Evolutionary conservation across 2,329 filamentous ascomycete genomes (phyloP).

Genomic region (Ceratocystis ficicola): DNA sequence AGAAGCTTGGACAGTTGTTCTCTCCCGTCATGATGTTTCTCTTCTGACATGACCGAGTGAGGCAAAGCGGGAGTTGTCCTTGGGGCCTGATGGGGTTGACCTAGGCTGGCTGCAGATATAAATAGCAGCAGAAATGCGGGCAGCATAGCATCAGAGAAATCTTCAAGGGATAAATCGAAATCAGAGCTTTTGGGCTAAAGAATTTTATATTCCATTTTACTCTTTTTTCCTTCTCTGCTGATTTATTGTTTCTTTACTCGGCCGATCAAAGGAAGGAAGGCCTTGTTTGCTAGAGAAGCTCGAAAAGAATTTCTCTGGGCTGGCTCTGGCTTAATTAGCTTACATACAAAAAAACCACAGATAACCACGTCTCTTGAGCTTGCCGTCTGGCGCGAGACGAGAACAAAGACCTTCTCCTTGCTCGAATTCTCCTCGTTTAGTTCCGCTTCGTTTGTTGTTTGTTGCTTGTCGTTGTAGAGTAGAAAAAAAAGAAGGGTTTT

Average conservation of each 20-base stretch:
- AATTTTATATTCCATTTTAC: not conserved
- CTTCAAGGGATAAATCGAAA: not conserved
- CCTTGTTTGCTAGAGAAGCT: not conserved
- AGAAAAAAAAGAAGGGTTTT: not conserved
- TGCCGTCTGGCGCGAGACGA: not conserved
- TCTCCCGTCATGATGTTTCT: not conserved
- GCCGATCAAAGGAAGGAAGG: conserved; percentile 2
- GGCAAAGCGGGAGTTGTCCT: conserved; percentile 4
- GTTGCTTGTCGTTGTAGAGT: conserved; percentile 4
- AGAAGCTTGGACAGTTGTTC: not conserved
- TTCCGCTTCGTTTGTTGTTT: not conserved
- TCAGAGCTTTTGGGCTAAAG: not conserved
- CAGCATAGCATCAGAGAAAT: conserved; percentile 1
- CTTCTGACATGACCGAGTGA: conserved; percentile 10
- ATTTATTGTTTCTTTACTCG: not conserved
- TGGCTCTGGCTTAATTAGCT: not conserved
- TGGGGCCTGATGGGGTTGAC: too few relatives aligned
- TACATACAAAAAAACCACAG: not conserved
- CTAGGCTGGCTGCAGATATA: not conserved
- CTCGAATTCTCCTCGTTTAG: not conserved
- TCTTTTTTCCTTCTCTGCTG: not conserved
- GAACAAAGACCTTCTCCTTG: not conserved
- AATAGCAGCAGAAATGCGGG: conserved; percentile 4
- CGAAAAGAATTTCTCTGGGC: conserved; percentile 3
- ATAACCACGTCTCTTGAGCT: not conserved